Evolutionary conservation across 2,329 filamentous ascomycete species (phyloP).

Genomic region (Ilyonectria sp.): DNA sequence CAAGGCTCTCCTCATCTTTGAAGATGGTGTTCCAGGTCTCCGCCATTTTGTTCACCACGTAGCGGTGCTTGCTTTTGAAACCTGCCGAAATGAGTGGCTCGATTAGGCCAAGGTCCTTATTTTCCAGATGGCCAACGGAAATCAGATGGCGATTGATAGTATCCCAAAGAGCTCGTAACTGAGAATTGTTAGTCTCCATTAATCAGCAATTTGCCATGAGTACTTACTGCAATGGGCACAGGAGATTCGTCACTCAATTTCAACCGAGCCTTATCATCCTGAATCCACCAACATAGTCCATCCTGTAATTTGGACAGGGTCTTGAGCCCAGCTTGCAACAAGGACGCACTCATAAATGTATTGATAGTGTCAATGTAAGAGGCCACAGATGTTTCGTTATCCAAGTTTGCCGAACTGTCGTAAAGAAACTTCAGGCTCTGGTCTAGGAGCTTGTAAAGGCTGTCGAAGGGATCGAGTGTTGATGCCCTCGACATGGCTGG

Average conservation of each 20-base stretch:
- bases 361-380: constrained; percentile 69
- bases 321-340: constrained; percentile 65
- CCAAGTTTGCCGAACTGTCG: constrained; percentile 55
- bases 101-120: constrained; percentile 66
- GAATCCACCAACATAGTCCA: constrained; percentile 75
- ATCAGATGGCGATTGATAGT: constrained; percentile 60
- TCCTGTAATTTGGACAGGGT: constrained; percentile 74
- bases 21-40: constrained; percentile 80
- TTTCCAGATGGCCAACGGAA: constrained; percentile 53
- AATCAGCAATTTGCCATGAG: constrained; percentile 21
- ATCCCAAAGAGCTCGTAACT: constrained; percentile 68
- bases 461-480: constrained; percentile 74
- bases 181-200: constrained; percentile 45
- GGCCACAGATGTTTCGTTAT: constrained; percentile 56
- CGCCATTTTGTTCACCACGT: constrained; percentile 66
- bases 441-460: constrained; percentile 74
- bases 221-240: constrained; percentile 62
- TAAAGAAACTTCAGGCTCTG: constrained; percentile 71
- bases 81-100: constrained; percentile 69
- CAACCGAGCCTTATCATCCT: constrained; percentile 66
- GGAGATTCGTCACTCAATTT: constrained; percentile 57
- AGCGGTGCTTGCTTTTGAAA: constrained; percentile 71
- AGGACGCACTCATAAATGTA: constrained; percentile 66
- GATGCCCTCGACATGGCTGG: constrained; percentile 55
- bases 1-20: constrained; percentile 69